Conservation (phyloP, 2,329 filamentous ascomycete genomes). For the Catunica adiposa region DNA sequence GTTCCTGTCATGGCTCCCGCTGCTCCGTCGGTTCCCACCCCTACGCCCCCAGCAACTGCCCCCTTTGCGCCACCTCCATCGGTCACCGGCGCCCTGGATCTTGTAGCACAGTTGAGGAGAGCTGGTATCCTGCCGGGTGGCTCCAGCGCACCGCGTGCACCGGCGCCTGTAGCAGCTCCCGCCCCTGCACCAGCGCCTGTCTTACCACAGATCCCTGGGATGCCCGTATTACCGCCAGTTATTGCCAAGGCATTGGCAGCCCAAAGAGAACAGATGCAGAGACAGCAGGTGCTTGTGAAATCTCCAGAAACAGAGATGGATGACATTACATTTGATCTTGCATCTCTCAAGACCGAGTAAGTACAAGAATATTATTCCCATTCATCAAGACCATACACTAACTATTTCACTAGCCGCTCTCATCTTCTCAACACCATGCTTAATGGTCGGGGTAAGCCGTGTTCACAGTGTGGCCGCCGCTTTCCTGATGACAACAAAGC, state of each 20-base stretch:
- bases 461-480: conserved; percentile 77
- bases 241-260: conserved; percentile 24
- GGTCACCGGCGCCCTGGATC: conserved; percentile 34
- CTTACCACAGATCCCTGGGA: conserved; percentile 20
- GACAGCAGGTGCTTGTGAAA: conserved; percentile 15
- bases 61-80: too few species aligned
- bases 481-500: conserved; percentile 66
- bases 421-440: conserved; percentile 61
- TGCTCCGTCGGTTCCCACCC: background rate
- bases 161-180: conserved; percentile 14
- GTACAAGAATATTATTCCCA: conserved; percentile 19
- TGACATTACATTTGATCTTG: conserved; percentile 37
- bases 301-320: conserved; percentile 16
- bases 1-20: conserved; percentile 16
- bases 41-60: conserved; percentile 21
- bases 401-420: background rate
- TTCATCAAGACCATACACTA: too few species aligned
- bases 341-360: conserved; percentile 56
- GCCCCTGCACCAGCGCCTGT: conserved; percentile 22
- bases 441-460: conserved; percentile 69
- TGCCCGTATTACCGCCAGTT: conserved; percentile 18
- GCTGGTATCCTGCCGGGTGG: conserved; percentile 45
- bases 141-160: background rate
- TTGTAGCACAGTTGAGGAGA: conserved; percentile 51
- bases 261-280: conserved; percentile 16